Evolutionary conservation across 768 basidiomycete species (phyloP).

Genomic region (Holtermanniella nyarrowii): DNA sequence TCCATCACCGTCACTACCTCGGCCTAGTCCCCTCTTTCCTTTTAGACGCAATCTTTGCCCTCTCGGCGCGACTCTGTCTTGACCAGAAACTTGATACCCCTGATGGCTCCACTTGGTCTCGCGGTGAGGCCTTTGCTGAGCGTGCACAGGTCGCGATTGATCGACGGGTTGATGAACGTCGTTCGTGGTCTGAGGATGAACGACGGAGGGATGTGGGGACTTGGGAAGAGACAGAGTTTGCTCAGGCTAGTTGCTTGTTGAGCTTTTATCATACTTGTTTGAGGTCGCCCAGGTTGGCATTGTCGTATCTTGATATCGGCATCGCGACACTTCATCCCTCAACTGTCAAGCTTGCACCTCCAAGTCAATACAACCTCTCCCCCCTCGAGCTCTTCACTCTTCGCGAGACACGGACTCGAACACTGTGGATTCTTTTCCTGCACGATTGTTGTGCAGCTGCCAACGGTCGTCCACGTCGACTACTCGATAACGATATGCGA

Average conservation of each 20-base stretch:
- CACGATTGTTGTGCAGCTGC: conserved; percentile 31
- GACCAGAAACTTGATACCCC: background rate
- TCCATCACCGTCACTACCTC: conserved; percentile 33
- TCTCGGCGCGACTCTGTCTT: conserved; percentile 21
- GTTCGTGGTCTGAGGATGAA: conserved; percentile 17
- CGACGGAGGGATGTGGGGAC: conserved; percentile 12
- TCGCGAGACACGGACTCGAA: conserved; percentile 23
- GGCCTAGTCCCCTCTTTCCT: conserved; percentile 24
- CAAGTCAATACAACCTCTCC: conserved; percentile 5
- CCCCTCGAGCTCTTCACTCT: conserved; percentile 25
- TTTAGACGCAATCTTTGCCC: conserved; percentile 34
- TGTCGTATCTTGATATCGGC: conserved; percentile 27
- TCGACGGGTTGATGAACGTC: conserved; percentile 6
- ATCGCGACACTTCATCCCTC: conserved; percentile 15
- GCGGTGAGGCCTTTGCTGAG: conserved; percentile 31
- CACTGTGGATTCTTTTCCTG: conserved; percentile 35
- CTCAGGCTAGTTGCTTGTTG: conserved; percentile 24
- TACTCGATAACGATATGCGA: conserved; percentile 20
- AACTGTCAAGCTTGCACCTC: conserved; percentile 9
- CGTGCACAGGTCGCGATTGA: conserved; percentile 15
- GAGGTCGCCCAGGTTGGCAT: conserved; percentile 14
- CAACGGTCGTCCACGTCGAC: conserved; percentile 21
- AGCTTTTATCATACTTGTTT: conserved; percentile 26
- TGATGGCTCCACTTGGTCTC: conserved; percentile 16
- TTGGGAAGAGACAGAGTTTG: conserved; percentile 37